Evolutionary conservation across 2,329 filamentous ascomycete genomes (phyloP).

Genomic region (Didymella exigua): DNA sequence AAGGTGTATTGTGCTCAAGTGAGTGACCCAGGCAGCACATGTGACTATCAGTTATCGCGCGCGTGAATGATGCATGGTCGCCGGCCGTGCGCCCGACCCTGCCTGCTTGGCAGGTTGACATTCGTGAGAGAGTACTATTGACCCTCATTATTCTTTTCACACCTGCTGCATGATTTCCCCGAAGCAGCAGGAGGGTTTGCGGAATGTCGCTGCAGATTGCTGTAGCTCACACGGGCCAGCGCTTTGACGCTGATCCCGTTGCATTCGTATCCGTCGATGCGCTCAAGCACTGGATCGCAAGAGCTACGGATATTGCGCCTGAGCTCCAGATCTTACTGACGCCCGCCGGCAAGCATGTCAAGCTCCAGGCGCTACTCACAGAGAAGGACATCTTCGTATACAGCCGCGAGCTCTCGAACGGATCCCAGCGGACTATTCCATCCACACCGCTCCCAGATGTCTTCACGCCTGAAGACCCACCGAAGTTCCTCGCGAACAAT

Average conservation of each 20-base stretch:
- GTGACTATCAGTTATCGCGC: conserved; percentile 20
- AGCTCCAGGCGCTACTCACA: conserved; percentile 75
- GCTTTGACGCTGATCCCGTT: conserved; percentile 76
- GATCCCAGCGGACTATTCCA: conserved; percentile 54
- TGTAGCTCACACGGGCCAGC: conserved; percentile 91
- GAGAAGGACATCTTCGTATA: conserved; percentile 94
- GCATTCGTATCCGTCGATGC: conserved; percentile 81
- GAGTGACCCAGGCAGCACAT: conserved; percentile 6
- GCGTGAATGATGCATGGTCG: conserved; percentile 25
- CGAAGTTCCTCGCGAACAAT: conserved; percentile 81
- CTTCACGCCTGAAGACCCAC: conserved; percentile 66
- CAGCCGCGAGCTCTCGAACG: conserved; percentile 66
- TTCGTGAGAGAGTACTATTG: conserved; percentile 26
- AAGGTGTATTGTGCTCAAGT: background rate
- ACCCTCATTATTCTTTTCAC: conserved; percentile 20
- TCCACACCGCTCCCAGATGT: conserved; percentile 62
- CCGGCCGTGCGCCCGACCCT: conserved; percentile 36
- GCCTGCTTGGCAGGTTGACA: conserved; percentile 25
- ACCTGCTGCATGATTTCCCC: conserved; percentile 26
- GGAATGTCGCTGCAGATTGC: conserved; percentile 89
- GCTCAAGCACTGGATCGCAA: conserved; percentile 79
- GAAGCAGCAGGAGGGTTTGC: conserved; percentile 31
- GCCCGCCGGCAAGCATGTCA: conserved; percentile 80
- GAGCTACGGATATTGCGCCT: conserved; percentile 72
- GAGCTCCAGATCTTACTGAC: conserved; percentile 89